Evolutionary conservation across 345 rosid genomes (phyloP).

Genomic region (Chamaenerion angustifolium): DNA sequence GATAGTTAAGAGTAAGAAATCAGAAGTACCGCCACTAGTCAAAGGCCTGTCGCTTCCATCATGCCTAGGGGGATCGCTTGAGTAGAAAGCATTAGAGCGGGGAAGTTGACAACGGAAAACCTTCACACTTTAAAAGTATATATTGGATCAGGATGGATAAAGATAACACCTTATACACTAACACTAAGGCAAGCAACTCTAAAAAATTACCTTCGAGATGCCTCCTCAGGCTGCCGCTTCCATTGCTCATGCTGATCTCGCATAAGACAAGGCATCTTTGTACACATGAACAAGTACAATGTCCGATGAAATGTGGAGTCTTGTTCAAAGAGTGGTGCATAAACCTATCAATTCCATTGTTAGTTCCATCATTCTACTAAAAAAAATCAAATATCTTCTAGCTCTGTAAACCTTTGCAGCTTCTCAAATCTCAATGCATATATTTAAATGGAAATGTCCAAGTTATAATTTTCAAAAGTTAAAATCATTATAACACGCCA

Average conservation of each 20-base stretch:
- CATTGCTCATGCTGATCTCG: conserved; percentile 93
- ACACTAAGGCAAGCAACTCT: neutral
- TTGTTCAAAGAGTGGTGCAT: conserved; percentile 55
- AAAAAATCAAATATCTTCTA: conserved; percentile 1
- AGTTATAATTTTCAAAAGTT: neutral
- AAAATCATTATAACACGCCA: neutral
- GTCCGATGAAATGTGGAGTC: conserved; percentile 76
- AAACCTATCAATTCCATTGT: conserved; percentile 32
- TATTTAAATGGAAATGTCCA: neutral
- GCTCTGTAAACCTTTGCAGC: neutral
- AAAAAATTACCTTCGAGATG: conserved; percentile 43
- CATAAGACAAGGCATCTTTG: conserved; percentile 71
- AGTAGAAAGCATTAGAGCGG: conserved; percentile 52
- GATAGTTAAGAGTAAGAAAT: neutral
- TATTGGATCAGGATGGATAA: conserved; percentile 6
- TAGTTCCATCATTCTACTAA: neutral
- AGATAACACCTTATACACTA: conserved; percentile 3
- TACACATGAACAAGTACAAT: conserved; percentile 67
- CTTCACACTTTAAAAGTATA: conserved; percentile 46
- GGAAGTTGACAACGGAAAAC: conserved; percentile 79
- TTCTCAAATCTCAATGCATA: neutral
- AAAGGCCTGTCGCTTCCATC: conserved; percentile 46
- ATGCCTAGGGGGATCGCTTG: conserved; percentile 47
- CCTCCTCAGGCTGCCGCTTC: conserved; percentile 43
- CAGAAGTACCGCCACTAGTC: conserved; percentile 45